Percentiles rank a stretch among this genome's conserved stretches.
phyloP scores from a whole-genome alignment of 1,139 yeast species.

The Hansenula lynferdii region DNA sequence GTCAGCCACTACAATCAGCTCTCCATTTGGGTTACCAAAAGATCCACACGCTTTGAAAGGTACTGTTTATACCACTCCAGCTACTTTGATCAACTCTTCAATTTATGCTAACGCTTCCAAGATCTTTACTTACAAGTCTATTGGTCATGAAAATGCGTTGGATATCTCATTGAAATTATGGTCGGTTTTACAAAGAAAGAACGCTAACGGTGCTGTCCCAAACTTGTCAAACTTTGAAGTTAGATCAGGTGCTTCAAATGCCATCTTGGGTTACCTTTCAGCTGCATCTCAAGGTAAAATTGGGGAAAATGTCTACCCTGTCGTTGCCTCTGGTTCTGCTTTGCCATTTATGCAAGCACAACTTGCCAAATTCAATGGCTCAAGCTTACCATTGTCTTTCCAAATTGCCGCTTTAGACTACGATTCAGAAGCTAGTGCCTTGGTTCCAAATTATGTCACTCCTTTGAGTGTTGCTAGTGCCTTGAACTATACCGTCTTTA shows the following conservation, averaged over 20 bases:
- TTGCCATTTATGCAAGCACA: slow-evolving; percentile 52
- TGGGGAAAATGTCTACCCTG: slow-evolving; percentile 30
- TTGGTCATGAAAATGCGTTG: slow-evolving; percentile 56
- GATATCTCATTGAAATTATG: slow-evolving; percentile 61
- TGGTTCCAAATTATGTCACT: slow-evolving; percentile 64
- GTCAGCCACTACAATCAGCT: slow-evolving; percentile 30
- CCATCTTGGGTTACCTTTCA: slow-evolving; percentile 69
- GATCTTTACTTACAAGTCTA: slow-evolving; percentile 66
- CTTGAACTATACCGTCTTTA: slow-evolving; percentile 66
- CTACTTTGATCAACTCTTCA: slow-evolving; percentile 58
- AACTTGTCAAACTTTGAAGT: slow-evolving; percentile 60
- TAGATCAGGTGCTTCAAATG: slow-evolving; percentile 80
- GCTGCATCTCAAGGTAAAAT: slow-evolving; percentile 32
- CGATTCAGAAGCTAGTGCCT: slow-evolving; percentile 42
- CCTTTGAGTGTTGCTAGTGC: slow-evolving; percentile 61
- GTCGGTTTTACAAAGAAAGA: slow-evolving; percentile 49
- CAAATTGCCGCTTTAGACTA: slow-evolving; percentile 74
- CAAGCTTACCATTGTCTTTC: slow-evolving; percentile 58
- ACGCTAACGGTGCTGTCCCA: slow-evolving; percentile 55
- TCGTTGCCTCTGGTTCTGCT: slow-evolving; percentile 65
- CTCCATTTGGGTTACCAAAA: slow-evolving; percentile 56
- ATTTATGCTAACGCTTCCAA: slow-evolving; percentile 58
- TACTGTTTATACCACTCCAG: slow-evolving; percentile 55
- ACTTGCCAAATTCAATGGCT: slow-evolving; percentile 38
- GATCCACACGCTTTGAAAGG: slow-evolving; percentile 52